Conservation (phyloP, 345 rosid species). For the Eutrema heterophyllum region DNA sequence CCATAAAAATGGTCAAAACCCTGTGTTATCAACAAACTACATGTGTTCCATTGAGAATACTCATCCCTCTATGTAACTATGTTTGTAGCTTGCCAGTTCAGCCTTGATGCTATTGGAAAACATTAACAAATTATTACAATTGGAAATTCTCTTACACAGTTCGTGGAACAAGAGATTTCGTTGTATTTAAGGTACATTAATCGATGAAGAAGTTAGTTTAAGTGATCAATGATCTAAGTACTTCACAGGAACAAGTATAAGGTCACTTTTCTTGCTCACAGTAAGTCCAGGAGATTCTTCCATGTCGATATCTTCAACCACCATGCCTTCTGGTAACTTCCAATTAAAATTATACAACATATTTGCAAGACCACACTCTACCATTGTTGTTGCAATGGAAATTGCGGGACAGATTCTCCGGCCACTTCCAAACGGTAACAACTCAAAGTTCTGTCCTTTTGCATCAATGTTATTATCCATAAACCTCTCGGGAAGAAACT, state of each 20-base stretch:
- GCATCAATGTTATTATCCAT: background rate
- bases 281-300: background rate
- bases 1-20: too few species aligned
- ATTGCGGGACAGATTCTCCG: background rate
- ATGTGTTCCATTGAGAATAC: too few species aligned
- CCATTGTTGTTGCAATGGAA: background rate
- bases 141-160: too few species aligned
- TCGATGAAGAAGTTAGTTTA: background rate
- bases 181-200: too few species aligned
- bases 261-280: background rate
- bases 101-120: too few species aligned
- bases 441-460: background rate
- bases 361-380: background rate
- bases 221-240: background rate
- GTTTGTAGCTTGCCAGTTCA: too few species aligned
- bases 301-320: background rate
- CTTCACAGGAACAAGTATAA: background rate
- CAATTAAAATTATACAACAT: background rate
- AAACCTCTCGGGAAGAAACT: slow-evolving; percentile 6
- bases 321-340: background rate
- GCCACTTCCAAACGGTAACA: background rate
- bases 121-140: too few species aligned
- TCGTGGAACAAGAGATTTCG: too few species aligned
- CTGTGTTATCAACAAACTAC: too few species aligned
- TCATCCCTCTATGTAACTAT: too few species aligned